Percentiles rank a stretch among this genome's conserved stretches.
Evolutionary conservation across 257 asterid genomes (phyloP).

Genomic region (Nicotiana tabacum): DNA sequence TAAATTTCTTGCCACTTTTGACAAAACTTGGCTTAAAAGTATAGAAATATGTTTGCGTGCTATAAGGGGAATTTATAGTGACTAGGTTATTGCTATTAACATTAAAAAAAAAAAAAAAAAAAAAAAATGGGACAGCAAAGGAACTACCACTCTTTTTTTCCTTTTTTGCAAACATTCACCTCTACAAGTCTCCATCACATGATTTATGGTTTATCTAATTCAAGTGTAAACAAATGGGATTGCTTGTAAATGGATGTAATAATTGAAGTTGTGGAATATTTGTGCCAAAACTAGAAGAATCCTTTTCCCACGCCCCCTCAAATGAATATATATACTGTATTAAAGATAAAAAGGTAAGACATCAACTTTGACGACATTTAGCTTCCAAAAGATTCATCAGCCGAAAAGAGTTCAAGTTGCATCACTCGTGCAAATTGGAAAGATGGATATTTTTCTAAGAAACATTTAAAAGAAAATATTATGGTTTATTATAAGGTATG

Average conservation of each 20-base stretch:
- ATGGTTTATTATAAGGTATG: too few species aligned
- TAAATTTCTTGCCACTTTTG: background rate
- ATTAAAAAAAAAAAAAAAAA: too few species aligned
- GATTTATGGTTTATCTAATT: background rate
- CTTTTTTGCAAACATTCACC: background rate
- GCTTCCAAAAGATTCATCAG: too few species aligned
- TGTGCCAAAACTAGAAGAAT: background rate
- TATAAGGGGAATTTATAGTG: background rate
- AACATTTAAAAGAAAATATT: too few species aligned
- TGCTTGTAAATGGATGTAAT: background rate
- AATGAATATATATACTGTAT: background rate
- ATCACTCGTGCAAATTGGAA: too few species aligned
- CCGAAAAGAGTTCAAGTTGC: too few species aligned
- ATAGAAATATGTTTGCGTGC: background rate
- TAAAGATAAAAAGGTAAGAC: background rate
- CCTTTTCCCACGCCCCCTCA: background rate
- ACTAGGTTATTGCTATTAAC: background rate
- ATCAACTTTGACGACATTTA: too few species aligned
- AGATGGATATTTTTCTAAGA: too few species aligned
- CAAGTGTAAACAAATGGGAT: background rate
- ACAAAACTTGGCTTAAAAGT: constrained; percentile 5
- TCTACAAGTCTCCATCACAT: background rate
- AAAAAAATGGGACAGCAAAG: background rate
- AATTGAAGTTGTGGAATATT: background rate
- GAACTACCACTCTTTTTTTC: too few species aligned